phyloP scores from a whole-genome alignment of 2,329 filamentous ascomycete species.

The Magnaporthales sp. region DNA sequence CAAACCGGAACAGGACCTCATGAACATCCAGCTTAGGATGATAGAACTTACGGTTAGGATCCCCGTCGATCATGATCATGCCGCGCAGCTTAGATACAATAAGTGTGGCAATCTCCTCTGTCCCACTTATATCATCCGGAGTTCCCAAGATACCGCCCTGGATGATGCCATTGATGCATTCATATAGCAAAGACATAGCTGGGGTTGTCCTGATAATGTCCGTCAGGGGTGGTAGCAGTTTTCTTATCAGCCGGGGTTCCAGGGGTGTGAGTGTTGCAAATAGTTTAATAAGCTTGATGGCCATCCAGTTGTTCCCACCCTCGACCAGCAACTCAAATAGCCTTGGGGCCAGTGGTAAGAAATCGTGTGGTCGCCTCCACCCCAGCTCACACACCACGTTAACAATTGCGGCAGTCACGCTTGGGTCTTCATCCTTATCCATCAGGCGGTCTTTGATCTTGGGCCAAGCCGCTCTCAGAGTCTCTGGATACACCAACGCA shows the following conservation, averaged over 20 bases:
- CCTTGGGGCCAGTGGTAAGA: slow-evolving; percentile 81
- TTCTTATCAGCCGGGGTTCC: slow-evolving; percentile 84
- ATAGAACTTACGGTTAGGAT: slow-evolving; percentile 70
- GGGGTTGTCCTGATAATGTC: slow-evolving; percentile 90
- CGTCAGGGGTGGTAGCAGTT: slow-evolving; percentile 82
- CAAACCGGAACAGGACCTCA: background rate
- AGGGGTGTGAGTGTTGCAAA: slow-evolving; percentile 92
- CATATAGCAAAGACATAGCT: slow-evolving; percentile 96
- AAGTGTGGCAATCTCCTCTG: slow-evolving; percentile 83
- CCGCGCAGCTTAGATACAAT: slow-evolving; percentile 89
- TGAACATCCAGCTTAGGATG: background rate
- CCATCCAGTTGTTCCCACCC: slow-evolving; percentile 98
- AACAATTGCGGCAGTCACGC: slow-evolving; percentile 90
- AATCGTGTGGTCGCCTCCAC: slow-evolving; percentile 89
- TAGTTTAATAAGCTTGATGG: slow-evolving; percentile 96
- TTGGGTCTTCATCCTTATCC: slow-evolving; percentile 82
- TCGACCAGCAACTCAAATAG: slow-evolving; percentile 89
- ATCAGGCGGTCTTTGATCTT: slow-evolving; percentile 93
- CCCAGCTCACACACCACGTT: slow-evolving; percentile 96
- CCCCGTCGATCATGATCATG: slow-evolving; percentile 89
- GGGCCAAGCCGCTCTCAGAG: slow-evolving; percentile 85
- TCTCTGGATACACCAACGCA: slow-evolving; percentile 93
- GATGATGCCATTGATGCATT: slow-evolving; percentile 97
- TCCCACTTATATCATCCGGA: slow-evolving; percentile 68
- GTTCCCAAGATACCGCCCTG: slow-evolving; percentile 89